These are phyloP conservation scores for Colletotrichum lentis DNA, from an alignment of 2,329 filamentous ascomycete genomes.

Conservation along the genomic window DNA sequence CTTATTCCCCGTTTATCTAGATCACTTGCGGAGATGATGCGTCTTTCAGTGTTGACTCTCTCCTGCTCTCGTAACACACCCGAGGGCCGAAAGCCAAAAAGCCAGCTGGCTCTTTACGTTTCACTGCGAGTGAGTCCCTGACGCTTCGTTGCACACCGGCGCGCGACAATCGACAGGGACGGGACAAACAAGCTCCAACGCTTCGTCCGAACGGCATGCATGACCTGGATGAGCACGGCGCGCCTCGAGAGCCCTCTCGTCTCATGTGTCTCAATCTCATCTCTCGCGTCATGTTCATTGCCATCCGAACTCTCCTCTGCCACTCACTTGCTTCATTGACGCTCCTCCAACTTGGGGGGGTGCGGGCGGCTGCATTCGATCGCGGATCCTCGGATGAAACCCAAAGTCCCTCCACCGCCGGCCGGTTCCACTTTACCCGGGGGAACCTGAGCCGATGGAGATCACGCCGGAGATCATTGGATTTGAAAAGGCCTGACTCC, in stretches of 20 bases:
- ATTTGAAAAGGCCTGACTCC: background rate
- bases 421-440: slow-evolving; percentile 1
- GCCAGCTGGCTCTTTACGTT: background rate
- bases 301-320: slow-evolving; percentile 10
- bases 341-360: slow-evolving; percentile 18
- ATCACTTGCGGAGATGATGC: slow-evolving; percentile 33
- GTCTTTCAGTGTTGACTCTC: slow-evolving; percentile 20
- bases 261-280: slow-evolving; percentile 17
- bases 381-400: slow-evolving; percentile 34
- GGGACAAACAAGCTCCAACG: background rate
- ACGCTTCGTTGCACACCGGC: background rate
- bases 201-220: slow-evolving; percentile 3
- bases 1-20: slow-evolving; percentile 17
- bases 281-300: background rate
- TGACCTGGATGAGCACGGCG: background rate
- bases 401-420: slow-evolving; percentile 18
- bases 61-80: background rate
- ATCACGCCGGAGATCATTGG: slow-evolving; percentile 30
- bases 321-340: background rate
- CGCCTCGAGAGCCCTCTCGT: background rate
- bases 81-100: background rate
- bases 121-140: background rate
- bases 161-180: background rate
- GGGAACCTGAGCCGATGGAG: slow-evolving; percentile 21
- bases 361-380: background rate